Evolutionary conservation across 148 eudicot species (phyloP).

Genomic region (Amaranthus cruentus): DNA sequence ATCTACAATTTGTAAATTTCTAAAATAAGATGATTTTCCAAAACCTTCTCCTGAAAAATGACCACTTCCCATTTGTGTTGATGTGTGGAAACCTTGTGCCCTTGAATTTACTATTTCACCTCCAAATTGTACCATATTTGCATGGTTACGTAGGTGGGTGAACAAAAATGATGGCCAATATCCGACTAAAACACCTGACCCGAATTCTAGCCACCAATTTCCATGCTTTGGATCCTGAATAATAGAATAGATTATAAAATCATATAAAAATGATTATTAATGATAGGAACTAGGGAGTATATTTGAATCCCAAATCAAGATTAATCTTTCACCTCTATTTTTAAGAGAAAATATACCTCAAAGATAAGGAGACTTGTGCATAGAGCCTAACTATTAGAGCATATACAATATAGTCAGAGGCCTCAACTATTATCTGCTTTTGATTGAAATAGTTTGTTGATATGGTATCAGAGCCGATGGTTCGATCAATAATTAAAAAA

Average conservation of each 20-base stretch:
- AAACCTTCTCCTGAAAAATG: conserved; percentile 80
- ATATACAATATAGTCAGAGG: no score
- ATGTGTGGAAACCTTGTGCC: conserved; percentile 48
- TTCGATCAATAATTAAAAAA: no score
- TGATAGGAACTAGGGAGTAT: not conserved
- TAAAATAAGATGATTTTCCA: conserved; percentile 70
- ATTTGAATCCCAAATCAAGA: not conserved
- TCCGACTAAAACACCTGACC: conserved; percentile 71
- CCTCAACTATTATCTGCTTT: no score
- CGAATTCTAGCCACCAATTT: conserved; percentile 94
- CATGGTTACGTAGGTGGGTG: conserved; percentile 57
- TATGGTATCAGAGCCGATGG: no score
- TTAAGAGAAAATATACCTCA: no score
- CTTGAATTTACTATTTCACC: conserved; percentile 70
- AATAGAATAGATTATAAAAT: not conserved
- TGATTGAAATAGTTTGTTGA: no score
- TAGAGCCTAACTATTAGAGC: no score
- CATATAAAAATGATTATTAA: not conserved
- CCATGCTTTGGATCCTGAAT: conserved; percentile 87
- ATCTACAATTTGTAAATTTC: conserved; percentile 75
- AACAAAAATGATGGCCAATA: conserved; percentile 84
- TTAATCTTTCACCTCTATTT: not conserved
- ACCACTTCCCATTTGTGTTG: conserved; percentile 93
- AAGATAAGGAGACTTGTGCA: no score
- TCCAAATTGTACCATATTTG: conserved; percentile 87